Evolutionary conservation across 331 rosid genomes (phyloP), one percentile per base, ranked within the genome.

Genomic region (Spiraea crenata): DNA sequence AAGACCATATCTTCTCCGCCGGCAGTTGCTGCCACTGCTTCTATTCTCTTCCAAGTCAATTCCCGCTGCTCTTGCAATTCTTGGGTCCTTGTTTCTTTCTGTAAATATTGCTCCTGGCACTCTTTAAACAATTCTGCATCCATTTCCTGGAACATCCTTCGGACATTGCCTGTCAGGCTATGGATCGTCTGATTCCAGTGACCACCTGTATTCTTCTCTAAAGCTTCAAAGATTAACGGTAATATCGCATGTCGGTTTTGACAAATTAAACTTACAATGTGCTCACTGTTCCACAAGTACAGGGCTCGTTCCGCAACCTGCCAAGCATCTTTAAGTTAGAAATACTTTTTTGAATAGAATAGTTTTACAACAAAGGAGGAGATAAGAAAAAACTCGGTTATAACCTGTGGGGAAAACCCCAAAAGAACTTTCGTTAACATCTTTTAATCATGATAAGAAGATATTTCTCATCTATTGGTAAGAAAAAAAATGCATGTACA

Each of bases 301-400:
- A 90, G 88, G 71, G 97, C 87, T 73, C 83, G 74, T 80, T 86
- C 90, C 9, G 95, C 95, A 74, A 90, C 92, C 95, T 90, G 90
- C 50, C 16, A 73, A 14, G 54, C 40, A 74, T 59, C 52, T 4
- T 15, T 42, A 34, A 42, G 16, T 78, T 13, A 72, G 74, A 72
- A 68, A 74, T 63, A 77, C 50, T 67, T 41, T 50, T 25, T 61
- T 65, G 56, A 69, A 62, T 5, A 31, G n/a, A 82, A 50, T 52
- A 39, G 5, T 60, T 66, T 51, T 59, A 52, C 63, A 56, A 47
- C 52, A 63, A 56, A 54, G 8, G 46, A 73, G 56, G 31, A 25
- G 31, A 25, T 25, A n/a, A 19, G 31, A 52, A 52, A 6, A 52
- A 17, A 52, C 0, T 0, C 34, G 0, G 12, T 17, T 52, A 52